Base-by-base conservation (phyloP, 108 stramenopile genomes). In the Pseudonitzschia delicatissima region DNA sequence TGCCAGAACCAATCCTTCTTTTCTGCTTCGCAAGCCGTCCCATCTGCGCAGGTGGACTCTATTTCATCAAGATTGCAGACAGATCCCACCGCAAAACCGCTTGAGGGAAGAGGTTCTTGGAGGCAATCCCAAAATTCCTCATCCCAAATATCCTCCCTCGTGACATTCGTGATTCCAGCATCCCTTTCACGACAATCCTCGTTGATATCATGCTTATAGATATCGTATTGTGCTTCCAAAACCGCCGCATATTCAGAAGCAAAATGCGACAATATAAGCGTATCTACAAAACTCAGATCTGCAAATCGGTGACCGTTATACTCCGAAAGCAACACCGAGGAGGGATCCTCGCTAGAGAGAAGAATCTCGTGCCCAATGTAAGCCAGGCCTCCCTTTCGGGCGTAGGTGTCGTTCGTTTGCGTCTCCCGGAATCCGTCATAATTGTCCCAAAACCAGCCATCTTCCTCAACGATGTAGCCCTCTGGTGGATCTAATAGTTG, bases 311-410 rank as follows among this genome's bases (percentile, higher is more conserved):
- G 50, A 20, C 27, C 6, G 27, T 51, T 25, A 28, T 23, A 51
- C 12, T 12, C 50, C 12, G 6, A 18, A 26, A 23, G 25, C 6
- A 23, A 4, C 25, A 25, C 27, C 50, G 50, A 18, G 12, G 50
- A 28, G 23, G 26, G 50, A 23, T 51, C 50, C 23, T 18, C 27
- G 4, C 13, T 13, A 3, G 50, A 51, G 4, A 51, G 5, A 23
- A 51, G 12, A 7, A 51, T 51, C 27, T 51, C 50, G 27, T 51
- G 50, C 12, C 50, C 50, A 51, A 51, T 11, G 27, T 9, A 51
- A 12, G 50, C 50, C 5, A 51, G 5, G 4, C 50, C 50, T 7
- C 27, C 27, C 12, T 51, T 51, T 25, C 50, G 50, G 23, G 50
- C 20, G 11, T 51, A 51, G 26, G 50, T 42, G 15, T 42, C 40